A percentile compares a stretch with the other conserved stretches of the same genome.
These are phyloP conservation scores for Fusarium pseudonygamai DNA, from an alignment of 2,329 filamentous ascomycete genomes.

Conservation along the genomic window DNA sequence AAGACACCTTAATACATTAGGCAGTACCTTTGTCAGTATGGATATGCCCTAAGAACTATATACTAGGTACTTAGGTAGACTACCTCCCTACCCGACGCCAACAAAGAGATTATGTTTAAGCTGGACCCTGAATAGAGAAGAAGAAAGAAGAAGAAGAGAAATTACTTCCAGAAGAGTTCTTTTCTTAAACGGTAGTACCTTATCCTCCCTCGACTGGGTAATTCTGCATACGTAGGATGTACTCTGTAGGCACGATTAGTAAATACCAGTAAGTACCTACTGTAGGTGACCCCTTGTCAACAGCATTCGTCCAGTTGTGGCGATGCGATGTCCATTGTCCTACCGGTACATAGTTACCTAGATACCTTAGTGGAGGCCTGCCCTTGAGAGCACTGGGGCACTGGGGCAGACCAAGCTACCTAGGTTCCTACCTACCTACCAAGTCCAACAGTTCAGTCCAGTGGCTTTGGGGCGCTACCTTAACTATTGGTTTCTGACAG, in stretches of 20 bases:
- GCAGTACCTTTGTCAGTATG: background rate
- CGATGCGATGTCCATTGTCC: conserved; percentile 26
- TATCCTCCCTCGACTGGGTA: conserved; percentile 1
- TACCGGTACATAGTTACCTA: background rate
- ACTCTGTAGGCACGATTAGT: background rate
- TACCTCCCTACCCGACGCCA: background rate
- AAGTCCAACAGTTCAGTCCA: background rate
- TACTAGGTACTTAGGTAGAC: background rate
- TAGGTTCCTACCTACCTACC: background rate
- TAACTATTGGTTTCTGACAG: conserved; percentile 17
- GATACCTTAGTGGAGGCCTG: conserved; percentile 4
- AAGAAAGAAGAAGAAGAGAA: background rate
- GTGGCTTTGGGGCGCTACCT: background rate
- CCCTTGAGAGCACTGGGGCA: background rate
- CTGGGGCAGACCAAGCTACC: background rate
- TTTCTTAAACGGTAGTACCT: conserved; percentile 12
- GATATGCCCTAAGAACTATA: background rate
- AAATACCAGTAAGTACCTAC: background rate
- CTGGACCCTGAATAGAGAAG: background rate
- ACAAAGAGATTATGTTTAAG: background rate
- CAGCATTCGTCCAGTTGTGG: conserved; percentile 10
- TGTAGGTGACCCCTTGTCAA: conserved; percentile 12
- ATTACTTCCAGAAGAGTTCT: conserved; percentile 20
- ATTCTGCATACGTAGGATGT: background rate
- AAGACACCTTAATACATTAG: background rate